phyloP scores from a whole-genome alignment of 345 rosid species.

The Raphanus sativus region DNA sequence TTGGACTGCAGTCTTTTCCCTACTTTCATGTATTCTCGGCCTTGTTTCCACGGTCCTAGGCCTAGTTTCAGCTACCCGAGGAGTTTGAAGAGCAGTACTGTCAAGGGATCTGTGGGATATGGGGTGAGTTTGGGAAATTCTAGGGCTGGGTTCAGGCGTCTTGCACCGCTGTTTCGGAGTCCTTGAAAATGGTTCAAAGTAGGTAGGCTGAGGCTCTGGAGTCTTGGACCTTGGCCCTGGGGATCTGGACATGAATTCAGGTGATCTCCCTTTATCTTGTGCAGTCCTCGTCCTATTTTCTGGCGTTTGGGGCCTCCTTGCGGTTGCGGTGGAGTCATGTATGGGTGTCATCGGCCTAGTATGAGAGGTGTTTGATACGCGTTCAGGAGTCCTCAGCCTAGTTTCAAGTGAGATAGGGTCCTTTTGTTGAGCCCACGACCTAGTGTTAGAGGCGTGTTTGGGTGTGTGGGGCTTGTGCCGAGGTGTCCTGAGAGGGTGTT shows the following conservation, averaged over 20 bases:
- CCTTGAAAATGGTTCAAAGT: constrained; percentile 20
- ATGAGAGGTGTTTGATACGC: neutral
- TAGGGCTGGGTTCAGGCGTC: constrained; percentile 35
- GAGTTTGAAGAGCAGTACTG: constrained; percentile 11
- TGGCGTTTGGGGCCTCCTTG: constrained; percentile 32
- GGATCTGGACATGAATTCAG: constrained; percentile 30
- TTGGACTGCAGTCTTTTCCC: neutral
- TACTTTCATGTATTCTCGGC: constrained; percentile 16
- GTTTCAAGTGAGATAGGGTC: constrained; percentile 1
- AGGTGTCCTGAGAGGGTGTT: constrained; percentile 36
- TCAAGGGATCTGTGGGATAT: constrained; percentile 29
- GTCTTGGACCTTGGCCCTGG: constrained; percentile 34
- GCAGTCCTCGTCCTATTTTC: constrained; percentile 27
- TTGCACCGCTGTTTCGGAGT: constrained; percentile 24
- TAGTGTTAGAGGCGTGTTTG: constrained; percentile 19
- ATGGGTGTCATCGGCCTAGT: constrained; percentile 1
- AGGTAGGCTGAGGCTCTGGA: constrained; percentile 38
- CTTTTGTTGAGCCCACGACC: constrained; percentile 11
- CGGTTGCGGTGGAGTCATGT: constrained; percentile 24
- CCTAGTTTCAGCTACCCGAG: neutral
- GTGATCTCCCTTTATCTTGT: constrained; percentile 28
- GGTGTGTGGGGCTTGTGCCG: constrained; percentile 30
- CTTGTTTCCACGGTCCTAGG: neutral
- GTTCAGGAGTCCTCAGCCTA: constrained; percentile 7
- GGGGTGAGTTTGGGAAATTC: constrained; percentile 26